These are phyloP conservation scores for Calocera viscosa DNA, from an alignment of 768 basidiomycete genomes.

Conservation along the genomic window DNA sequence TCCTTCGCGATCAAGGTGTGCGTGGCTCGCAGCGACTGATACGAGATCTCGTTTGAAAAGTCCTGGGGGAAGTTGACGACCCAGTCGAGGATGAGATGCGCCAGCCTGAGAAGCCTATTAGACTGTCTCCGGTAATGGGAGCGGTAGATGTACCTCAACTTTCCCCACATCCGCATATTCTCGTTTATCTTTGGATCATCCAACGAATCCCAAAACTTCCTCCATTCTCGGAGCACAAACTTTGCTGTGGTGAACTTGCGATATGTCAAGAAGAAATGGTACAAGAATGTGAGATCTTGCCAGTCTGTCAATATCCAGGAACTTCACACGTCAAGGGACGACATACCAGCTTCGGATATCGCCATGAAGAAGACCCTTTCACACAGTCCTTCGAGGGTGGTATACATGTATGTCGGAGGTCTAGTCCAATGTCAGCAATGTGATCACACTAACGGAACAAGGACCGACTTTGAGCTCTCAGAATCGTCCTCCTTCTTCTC, in stretches of 20 bases:
- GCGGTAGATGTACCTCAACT: not conserved
- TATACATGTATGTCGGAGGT: not conserved
- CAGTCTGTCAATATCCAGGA: not conserved
- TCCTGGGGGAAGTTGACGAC: not conserved
- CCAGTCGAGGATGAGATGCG: slow-evolving; percentile 2
- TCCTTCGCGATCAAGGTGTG: not conserved
- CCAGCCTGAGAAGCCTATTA: not conserved
- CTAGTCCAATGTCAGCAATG: not conserved
- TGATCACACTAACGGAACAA: not conserved
- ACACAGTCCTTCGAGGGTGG: not conserved
- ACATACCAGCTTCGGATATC: not conserved
- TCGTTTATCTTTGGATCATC: not conserved
- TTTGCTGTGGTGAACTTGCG: not conserved
- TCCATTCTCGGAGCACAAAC: not conserved
- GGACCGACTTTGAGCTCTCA: not conserved
- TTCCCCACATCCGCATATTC: not conserved
- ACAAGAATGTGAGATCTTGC: slow-evolving; percentile 1
- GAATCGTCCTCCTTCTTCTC: not conserved
- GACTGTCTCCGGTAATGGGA: not conserved
- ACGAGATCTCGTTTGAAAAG: not conserved
- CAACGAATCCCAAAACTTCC: not conserved
- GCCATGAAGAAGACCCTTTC: not conserved
- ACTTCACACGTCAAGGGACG: not conserved
- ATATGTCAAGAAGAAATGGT: slow-evolving; percentile 7
- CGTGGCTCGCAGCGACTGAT: not conserved